These are phyloP conservation scores for Dothideomycetidae sp. DNA, from an alignment of 2,329 filamentous ascomycete genomes.

Conservation along the genomic window DNA sequence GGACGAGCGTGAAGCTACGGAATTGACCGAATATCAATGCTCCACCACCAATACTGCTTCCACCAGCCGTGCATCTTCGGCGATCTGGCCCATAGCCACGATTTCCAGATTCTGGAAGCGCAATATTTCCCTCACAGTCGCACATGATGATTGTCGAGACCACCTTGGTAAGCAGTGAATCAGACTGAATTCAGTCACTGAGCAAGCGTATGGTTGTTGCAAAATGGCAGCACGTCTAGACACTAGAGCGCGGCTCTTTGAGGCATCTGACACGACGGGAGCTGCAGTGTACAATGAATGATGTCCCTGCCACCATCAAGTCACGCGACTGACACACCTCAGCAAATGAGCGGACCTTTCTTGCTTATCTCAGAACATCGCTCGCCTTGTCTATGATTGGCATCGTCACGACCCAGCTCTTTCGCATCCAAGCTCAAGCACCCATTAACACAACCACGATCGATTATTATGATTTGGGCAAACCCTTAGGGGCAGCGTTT, in stretches of 20 bases:
- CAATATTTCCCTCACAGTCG: conserved; percentile 37
- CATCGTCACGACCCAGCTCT: conserved; percentile 52
- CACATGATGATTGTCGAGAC: conserved; percentile 38
- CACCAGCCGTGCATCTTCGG: too few relatives aligned
- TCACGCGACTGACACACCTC: conserved; percentile 6
- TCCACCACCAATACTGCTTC: too few relatives aligned
- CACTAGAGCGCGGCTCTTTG: too few relatives aligned
- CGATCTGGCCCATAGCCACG: too few relatives aligned
- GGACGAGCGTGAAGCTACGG: conserved; percentile 23
- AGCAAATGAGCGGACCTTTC: conserved; percentile 63
- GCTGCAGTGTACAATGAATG: too few relatives aligned
- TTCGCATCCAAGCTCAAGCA: conserved; percentile 41
- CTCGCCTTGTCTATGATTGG: conserved; percentile 54
- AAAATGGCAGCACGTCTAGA: too few relatives aligned
- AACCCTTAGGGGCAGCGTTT: conserved; percentile 41
- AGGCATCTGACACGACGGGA: too few relatives aligned
- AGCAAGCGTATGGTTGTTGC: too few relatives aligned
- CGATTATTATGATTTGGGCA: conserved; percentile 46
- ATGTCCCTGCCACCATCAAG: too few relatives aligned
- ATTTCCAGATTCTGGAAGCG: conserved; percentile 33
- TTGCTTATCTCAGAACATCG: conserved; percentile 59
- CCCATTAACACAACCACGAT: conserved; percentile 30
- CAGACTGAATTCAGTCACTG: conserved; percentile 3
- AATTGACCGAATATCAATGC: conserved; percentile 17
- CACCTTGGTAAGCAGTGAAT: conserved; percentile 36